phyloP scores from a whole-genome alignment of 202 grass and related monocot genomes.

The Digitaria exilis region DNA sequence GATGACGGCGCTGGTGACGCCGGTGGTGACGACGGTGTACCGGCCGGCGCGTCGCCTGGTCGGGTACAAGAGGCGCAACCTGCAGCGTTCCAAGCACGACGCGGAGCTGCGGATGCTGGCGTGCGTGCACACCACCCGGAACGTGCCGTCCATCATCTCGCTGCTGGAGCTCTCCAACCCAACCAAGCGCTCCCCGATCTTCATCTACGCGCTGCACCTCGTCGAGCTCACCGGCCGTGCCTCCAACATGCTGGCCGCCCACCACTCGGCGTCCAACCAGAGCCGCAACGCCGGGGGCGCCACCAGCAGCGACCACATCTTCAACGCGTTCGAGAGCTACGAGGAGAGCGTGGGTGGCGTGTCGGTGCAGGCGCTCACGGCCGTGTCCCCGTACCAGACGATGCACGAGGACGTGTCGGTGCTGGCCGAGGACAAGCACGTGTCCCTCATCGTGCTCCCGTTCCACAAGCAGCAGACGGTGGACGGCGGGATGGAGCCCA shows the following conservation, averaged over 20 bases:
- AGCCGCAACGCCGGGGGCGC: background rate
- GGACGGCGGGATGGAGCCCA: slow-evolving; percentile 75
- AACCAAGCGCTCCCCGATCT: slow-evolving; percentile 73
- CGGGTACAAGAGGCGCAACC: slow-evolving; percentile 75
- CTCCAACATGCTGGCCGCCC: slow-evolving; percentile 70
- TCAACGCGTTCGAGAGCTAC: slow-evolving; percentile 78
- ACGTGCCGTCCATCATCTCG: slow-evolving; percentile 82
- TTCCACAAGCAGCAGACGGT: slow-evolving; percentile 95
- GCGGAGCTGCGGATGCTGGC: slow-evolving; percentile 71
- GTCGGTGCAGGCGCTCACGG: slow-evolving; percentile 71
- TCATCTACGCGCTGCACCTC: slow-evolving; percentile 83
- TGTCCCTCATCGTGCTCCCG: slow-evolving; percentile 72
- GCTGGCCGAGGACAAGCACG: slow-evolving; percentile 85
- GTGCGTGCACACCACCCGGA: slow-evolving; percentile 78
- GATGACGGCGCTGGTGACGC: slow-evolving; percentile 73
- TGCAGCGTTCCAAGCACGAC: slow-evolving; percentile 73
- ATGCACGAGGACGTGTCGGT: slow-evolving; percentile 85
- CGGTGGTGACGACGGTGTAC: slow-evolving; percentile 65
- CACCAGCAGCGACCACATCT: slow-evolving; percentile 58
- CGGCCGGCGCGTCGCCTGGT: slow-evolving; percentile 55
- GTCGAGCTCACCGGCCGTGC: slow-evolving; percentile 78
- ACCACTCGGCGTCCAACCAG: slow-evolving; percentile 33
- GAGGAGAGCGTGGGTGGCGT: slow-evolving; percentile 63
- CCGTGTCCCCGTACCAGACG: slow-evolving; percentile 72
- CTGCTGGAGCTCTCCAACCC: slow-evolving; percentile 76